Conservation (phyloP, 2,329 filamentous ascomycete genomes). For the Coniochaeta ligniaria region DNA sequence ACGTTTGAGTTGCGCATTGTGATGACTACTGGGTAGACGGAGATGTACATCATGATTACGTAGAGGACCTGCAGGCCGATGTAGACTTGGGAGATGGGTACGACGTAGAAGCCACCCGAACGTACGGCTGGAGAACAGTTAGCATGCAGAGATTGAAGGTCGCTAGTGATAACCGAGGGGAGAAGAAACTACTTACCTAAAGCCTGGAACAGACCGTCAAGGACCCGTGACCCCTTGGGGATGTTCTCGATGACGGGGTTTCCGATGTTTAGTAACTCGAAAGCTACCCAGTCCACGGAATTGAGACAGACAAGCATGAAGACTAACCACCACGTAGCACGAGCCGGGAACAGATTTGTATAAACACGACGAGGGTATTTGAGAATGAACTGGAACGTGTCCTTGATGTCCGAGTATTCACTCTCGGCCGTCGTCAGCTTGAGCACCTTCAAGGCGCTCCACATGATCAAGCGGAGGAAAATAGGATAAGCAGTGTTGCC, state of each 20-base stretch:
- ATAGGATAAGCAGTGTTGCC: constrained; percentile 62
- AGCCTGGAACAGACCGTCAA: constrained; percentile 61
- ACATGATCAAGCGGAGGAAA: constrained; percentile 54
- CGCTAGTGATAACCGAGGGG: not conserved
- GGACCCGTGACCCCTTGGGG: constrained; percentile 42
- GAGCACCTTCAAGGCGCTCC: constrained; percentile 38
- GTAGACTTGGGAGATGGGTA: constrained; percentile 47
- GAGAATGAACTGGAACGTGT: constrained; percentile 46
- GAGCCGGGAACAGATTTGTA: constrained; percentile 56
- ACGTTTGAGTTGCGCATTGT: constrained; percentile 63
- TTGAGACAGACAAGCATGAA: constrained; percentile 55
- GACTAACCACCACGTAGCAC: constrained; percentile 60
- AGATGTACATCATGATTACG: constrained; percentile 61
- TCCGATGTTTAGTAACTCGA: constrained; percentile 58
- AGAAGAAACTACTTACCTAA: constrained; percentile 31
- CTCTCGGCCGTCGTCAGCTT: constrained; percentile 27
- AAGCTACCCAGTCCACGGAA: constrained; percentile 56
- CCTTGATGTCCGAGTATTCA: constrained; percentile 32
- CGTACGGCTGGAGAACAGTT: constrained; percentile 41
- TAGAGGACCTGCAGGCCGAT: constrained; percentile 54
- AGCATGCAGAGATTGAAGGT: too few relatives aligned
- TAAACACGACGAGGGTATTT: constrained; percentile 52
- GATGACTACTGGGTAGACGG: constrained; percentile 55
- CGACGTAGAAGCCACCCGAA: constrained; percentile 59
- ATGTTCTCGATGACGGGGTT: constrained; percentile 48